These are phyloP conservation scores for Trypethelium eluteriae DNA, from an alignment of 495 filamentous ascomycete species.

Conservation along the genomic window DNA sequence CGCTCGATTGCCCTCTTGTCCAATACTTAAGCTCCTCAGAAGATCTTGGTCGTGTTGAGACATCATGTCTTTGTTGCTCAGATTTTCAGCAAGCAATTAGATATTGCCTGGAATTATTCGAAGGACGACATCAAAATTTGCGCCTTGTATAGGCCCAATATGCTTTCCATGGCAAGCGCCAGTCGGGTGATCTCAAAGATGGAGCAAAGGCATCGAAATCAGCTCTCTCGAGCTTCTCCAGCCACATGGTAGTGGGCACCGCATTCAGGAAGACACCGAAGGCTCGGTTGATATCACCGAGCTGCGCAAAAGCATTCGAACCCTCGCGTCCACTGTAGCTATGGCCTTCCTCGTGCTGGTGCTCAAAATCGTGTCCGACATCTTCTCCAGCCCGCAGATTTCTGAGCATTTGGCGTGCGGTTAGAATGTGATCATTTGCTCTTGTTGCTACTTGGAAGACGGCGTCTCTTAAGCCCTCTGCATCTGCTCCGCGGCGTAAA, in stretches of 20 bases:
- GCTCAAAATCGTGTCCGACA: slow-evolving; percentile 79
- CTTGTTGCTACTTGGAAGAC: slow-evolving; percentile 87
- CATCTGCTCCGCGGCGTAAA: slow-evolving; percentile 65
- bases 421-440: slow-evolving; percentile 92
- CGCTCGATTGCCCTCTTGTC: neutral
- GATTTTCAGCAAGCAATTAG: neutral
- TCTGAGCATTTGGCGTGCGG: slow-evolving; percentile 81
- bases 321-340: slow-evolving; percentile 39
- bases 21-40: neutral
- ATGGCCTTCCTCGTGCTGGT: slow-evolving; percentile 70
- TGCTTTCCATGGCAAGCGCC: slow-evolving; percentile 80
- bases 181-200: slow-evolving; percentile 61
- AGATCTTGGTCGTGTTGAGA: neutral
- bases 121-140: slow-evolving; percentile 41
- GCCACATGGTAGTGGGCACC: slow-evolving; percentile 67
- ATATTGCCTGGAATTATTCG: neutral
- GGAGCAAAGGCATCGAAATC: slow-evolving; percentile 77
- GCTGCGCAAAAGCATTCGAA: slow-evolving; percentile 25
- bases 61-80: neutral
- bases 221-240: slow-evolving; percentile 62
- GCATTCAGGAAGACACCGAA: slow-evolving; percentile 77
- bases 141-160: slow-evolving; percentile 61
- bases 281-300: slow-evolving; percentile 30
- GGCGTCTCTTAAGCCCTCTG: slow-evolving; percentile 74
- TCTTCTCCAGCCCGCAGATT: slow-evolving; percentile 63